phyloP scores from a whole-genome alignment of 805 yeast species.

The Candida xiaguanensis region DNA sequence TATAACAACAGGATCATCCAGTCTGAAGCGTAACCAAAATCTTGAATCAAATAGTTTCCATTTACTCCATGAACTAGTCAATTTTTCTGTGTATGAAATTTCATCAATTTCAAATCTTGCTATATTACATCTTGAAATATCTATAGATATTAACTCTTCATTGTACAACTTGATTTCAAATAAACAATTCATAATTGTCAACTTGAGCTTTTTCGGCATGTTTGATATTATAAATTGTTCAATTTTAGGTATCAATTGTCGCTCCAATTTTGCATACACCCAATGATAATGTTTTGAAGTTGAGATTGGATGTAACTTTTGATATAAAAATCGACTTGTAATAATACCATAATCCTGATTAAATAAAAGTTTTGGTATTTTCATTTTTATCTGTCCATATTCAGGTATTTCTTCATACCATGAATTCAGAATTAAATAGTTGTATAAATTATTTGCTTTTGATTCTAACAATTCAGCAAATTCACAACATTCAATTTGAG shows the following conservation, averaged over 20 bases:
- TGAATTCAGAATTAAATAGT: conserved; percentile 3
- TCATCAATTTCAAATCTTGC: conserved; percentile 10
- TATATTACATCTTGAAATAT: conserved; percentile 22
- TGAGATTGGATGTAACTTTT: conserved; percentile 23
- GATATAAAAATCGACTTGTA: conserved; percentile 28
- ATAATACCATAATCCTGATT: conserved; percentile 14
- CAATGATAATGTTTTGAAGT: conserved; percentile 35
- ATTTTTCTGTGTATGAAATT: background rate
- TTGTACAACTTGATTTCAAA: conserved; percentile 12
- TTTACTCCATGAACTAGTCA: conserved; percentile 16
- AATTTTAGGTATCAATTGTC: conserved; percentile 27
- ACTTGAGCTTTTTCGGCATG: conserved; percentile 7
- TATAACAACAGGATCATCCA: background rate
- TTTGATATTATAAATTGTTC: conserved; percentile 4
- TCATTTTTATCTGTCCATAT: conserved; percentile 8
- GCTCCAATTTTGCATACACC: conserved; percentile 35
- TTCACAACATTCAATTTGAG: conserved; percentile 2
- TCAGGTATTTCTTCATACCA: background rate
- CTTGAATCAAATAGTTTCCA: conserved; percentile 40
- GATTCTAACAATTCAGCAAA: conserved; percentile 8
- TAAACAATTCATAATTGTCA: conserved; percentile 21
- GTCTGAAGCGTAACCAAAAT: conserved; percentile 29
- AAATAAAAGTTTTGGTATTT: conserved; percentile 11
- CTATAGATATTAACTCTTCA: conserved; percentile 8
- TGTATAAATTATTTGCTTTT: conserved; percentile 9